Evolutionary conservation across 1,139 yeast genomes (phyloP).

Genomic region (Blastobotrys persicus): DNA sequence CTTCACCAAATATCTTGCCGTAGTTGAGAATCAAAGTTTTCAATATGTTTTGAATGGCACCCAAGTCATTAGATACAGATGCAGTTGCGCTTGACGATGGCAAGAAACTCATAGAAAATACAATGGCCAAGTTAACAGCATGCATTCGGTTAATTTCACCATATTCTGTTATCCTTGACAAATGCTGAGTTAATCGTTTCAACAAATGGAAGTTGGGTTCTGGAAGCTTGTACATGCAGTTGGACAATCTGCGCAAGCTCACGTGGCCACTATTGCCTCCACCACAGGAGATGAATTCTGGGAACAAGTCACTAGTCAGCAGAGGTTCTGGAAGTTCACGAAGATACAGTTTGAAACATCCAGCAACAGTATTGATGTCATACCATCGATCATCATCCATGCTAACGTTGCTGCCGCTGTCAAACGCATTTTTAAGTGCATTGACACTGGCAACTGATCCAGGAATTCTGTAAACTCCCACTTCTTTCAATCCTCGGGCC

Average conservation of each 20-base stretch:
- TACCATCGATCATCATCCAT: conserved; percentile 67
- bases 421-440: conserved; percentile 68
- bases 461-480: conserved; percentile 88
- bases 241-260: conserved; percentile 42
- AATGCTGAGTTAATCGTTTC: conserved; percentile 64
- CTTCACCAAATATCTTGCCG: conserved; percentile 31
- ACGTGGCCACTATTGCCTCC: conserved; percentile 15
- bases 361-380: conserved; percentile 87
- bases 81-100: conserved; percentile 31
- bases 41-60: conserved; percentile 41
- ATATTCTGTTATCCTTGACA: conserved; percentile 55
- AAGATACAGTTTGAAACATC: conserved; percentile 79
- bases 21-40: conserved; percentile 36
- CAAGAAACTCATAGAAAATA: conserved; percentile 59
- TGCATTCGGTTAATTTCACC: conserved; percentile 74
- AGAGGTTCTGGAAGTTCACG: conserved; percentile 90
- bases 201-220: conserved; percentile 63
- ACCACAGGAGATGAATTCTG: conserved; percentile 44
- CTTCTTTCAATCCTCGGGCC: conserved; percentile 78
- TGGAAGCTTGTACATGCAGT: conserved; percentile 56
- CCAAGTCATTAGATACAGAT: conserved; percentile 33
- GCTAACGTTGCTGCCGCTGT: conserved; percentile 63
- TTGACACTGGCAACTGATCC: conserved; percentile 81
- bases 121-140: conserved; percentile 76
- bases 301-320: conserved; percentile 59